Percentiles rank a stretch among this genome's conserved stretches.
Conservation (phyloP, 352 stramenopile genomes). For the Globisporangium takayamanum region DNA sequence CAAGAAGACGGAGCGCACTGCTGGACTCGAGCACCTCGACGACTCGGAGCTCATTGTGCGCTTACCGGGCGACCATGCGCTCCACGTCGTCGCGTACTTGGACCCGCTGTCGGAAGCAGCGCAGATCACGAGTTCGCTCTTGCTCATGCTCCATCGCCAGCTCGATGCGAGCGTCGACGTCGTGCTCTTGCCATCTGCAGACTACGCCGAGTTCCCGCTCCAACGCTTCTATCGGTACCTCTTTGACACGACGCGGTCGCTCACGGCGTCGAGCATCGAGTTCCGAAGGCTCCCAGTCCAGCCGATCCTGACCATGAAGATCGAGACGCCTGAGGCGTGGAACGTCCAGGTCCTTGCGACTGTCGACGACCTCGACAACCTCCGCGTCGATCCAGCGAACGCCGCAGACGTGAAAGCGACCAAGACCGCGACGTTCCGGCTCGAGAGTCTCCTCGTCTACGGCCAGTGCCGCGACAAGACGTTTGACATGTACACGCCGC, state of each 20-base stretch:
- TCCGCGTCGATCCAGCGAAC: constrained; percentile 71
- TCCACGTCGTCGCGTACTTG: constrained; percentile 77
- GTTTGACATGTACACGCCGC: constrained; percentile 68
- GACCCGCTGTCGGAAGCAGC: constrained; percentile 88
- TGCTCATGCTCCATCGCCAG: constrained; percentile 71
- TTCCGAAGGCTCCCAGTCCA: constrained; percentile 82
- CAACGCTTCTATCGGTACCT: constrained; percentile 92
- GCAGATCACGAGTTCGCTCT: constrained; percentile 85
- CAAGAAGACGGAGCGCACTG: constrained; percentile 36
- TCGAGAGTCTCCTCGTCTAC: constrained; percentile 89
- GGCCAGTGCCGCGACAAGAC: constrained; percentile 88
- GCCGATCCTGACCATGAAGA: constrained; percentile 90
- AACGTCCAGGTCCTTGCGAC: constrained; percentile 83
- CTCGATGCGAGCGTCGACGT: constrained; percentile 70
- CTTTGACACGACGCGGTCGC: constrained; percentile 52
- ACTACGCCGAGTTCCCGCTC: constrained; percentile 86
- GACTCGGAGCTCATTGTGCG: constrained; percentile 30
- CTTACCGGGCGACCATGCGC: constrained; percentile 35
- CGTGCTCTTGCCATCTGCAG: constrained; percentile 46
- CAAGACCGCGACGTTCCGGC: constrained; percentile 68
- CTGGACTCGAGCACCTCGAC: constrained; percentile 23
- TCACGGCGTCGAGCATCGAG: constrained; percentile 33
- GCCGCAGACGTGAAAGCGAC: constrained; percentile 42
- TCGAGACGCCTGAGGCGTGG: constrained; percentile 90
- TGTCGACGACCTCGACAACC: constrained; percentile 88